Conservation (phyloP, 441 rosid genomes). For the Croton laevigatus region DNA sequence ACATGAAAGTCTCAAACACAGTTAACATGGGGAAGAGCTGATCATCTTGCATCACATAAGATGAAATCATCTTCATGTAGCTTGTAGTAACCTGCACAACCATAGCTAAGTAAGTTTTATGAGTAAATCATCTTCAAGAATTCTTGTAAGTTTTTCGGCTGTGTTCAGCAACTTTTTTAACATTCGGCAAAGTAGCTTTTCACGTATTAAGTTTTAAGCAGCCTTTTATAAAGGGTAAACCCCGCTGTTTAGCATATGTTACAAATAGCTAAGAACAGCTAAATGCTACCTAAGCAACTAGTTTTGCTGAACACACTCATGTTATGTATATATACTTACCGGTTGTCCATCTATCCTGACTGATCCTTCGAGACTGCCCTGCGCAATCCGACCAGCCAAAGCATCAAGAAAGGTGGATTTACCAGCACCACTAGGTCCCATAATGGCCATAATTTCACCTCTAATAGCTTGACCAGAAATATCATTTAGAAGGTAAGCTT, state of each 20-base stretch:
- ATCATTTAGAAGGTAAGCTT: conserved; percentile 61
- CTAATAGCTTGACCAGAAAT: conserved; percentile 72
- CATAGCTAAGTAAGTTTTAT: too few relatives aligned
- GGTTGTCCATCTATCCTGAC: conserved; percentile 62
- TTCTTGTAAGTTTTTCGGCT: too few relatives aligned
- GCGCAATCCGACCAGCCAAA: conserved; percentile 71
- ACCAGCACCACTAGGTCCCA: conserved; percentile 89
- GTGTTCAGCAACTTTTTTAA: too few relatives aligned
- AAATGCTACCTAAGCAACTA: too few relatives aligned
- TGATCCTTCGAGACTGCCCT: conserved; percentile 64
- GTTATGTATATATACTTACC: conserved; percentile 25
- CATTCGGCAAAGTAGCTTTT: too few relatives aligned
- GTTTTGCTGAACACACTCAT: background rate
- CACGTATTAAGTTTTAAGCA: too few relatives aligned
- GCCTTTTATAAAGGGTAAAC: too few relatives aligned
- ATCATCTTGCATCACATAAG: conserved; percentile 92
- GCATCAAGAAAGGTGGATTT: conserved; percentile 90
- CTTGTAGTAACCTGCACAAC: conserved; percentile 52
- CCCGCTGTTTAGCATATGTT: too few relatives aligned
- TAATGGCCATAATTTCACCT: conserved; percentile 74
- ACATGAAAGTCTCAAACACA: conserved; percentile 72
- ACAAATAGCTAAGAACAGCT: too few relatives aligned
- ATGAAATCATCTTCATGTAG: conserved; percentile 71
- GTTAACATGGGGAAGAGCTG: conserved; percentile 76
- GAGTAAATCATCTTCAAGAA: too few relatives aligned